These are phyloP conservation scores for Mucor sp. DNA, from an alignment of 371 early-diverging fungal species.

Conservation along the genomic window DNA sequence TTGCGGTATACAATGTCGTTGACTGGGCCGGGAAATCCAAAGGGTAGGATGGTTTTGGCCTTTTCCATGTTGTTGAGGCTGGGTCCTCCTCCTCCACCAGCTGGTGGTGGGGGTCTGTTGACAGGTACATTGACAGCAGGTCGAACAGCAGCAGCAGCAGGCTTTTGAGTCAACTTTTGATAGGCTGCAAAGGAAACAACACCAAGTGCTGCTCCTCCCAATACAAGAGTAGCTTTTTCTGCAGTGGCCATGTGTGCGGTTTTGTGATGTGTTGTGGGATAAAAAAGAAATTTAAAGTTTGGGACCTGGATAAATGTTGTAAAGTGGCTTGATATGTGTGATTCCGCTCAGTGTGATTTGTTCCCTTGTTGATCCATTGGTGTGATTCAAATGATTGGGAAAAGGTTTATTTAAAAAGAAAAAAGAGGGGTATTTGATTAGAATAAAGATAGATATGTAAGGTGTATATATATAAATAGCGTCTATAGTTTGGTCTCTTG, in stretches of 20 bases:
- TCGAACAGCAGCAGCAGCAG: constrained; percentile 8
- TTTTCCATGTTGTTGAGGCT: constrained; percentile 32
- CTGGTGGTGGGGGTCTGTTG: background rate
- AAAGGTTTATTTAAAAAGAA: too few relatives aligned
- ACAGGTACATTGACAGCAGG: constrained; percentile 5
- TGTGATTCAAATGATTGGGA: too few relatives aligned
- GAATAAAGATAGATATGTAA: background rate
- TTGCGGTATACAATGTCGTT: constrained; percentile 59
- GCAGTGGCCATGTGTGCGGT: constrained; percentile 21
- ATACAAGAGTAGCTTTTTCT: constrained; percentile 43
- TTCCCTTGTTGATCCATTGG: too few relatives aligned
- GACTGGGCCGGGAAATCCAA: constrained; percentile 61
- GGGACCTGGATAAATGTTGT: background rate
- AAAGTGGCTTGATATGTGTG: background rate
- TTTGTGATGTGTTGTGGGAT: background rate
- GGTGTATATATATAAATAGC: background rate
- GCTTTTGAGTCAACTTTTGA: constrained; percentile 42
- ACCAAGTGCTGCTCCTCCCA: constrained; percentile 56
- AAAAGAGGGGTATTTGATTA: background rate
- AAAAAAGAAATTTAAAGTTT: background rate
- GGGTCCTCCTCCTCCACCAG: background rate
- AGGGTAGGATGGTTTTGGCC: constrained; percentile 49
- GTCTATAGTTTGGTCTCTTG: constrained; percentile 45
- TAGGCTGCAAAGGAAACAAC: constrained; percentile 46
- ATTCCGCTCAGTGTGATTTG: too few relatives aligned